These are phyloP conservation scores for Hypoxylon rickii DNA, from an alignment of 495 filamentous ascomycete species.

Conservation along the genomic window DNA sequence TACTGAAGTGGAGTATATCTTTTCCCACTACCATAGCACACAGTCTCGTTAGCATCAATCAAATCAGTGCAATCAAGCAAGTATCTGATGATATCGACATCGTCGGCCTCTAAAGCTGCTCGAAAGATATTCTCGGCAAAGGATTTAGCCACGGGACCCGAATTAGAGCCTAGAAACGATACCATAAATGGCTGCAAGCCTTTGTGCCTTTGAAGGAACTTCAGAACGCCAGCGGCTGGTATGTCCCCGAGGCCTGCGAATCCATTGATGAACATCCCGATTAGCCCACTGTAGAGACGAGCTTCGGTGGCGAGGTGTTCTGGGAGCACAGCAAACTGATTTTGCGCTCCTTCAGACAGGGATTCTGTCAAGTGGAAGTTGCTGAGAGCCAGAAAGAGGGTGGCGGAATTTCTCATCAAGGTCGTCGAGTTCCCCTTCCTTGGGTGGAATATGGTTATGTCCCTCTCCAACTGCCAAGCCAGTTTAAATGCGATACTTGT, in stretches of 20 bases:
- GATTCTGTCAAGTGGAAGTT: too few species aligned
- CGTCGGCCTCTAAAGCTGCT: slow-evolving; percentile 5
- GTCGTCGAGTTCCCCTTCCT: too few species aligned
- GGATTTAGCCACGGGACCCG: slow-evolving; percentile 1
- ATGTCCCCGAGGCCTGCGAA: slow-evolving; percentile 7
- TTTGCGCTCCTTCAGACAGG: too few species aligned
- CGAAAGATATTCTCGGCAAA: slow-evolving; percentile 12
- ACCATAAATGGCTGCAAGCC: not conserved
- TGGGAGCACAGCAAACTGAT: not conserved
- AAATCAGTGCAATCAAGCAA: not conserved
- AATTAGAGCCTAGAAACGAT: not conserved
- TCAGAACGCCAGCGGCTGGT: slow-evolving; percentile 3
- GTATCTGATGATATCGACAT: not conserved
- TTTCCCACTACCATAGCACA: not conserved
- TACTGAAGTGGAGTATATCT: slow-evolving; percentile 11
- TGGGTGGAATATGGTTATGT: too few species aligned
- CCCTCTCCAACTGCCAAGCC: too few species aligned
- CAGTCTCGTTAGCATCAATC: slow-evolving; percentile 4
- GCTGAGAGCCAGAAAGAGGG: too few species aligned
- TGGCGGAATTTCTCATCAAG: too few species aligned
- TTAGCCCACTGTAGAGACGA: slow-evolving; percentile 4
- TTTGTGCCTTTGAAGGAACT: not conserved
- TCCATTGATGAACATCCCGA: slow-evolving; percentile 2
- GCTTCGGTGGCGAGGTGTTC: not conserved
- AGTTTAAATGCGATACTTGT: too few species aligned